Evolutionary conservation across 768 basidiomycete species (phyloP), one percentile per base, ranked within the genome.

Genomic region (Tylopilus plumbeoviolaceoides): DNA sequence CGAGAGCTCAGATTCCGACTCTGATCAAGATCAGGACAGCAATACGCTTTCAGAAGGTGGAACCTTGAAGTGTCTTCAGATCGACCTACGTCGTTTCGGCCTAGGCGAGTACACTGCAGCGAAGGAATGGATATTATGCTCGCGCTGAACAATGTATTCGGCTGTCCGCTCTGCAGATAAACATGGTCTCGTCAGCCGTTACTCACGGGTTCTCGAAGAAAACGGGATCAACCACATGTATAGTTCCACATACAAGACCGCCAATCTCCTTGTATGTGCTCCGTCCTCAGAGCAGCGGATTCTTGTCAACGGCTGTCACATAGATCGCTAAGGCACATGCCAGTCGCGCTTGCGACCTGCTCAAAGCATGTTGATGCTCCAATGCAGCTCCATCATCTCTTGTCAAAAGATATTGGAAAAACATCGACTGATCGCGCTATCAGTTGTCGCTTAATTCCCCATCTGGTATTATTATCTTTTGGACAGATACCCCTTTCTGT

Each of bases 171-270:
- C 33, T 49, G 11, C 60, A 85, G 89, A 91, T 63, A 88, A 87
- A 60, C 78, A 87, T 57, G 89, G 89, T 31, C 75, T 91, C 8
- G 87, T 90, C 44, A 87, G 82, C 65, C 80, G 83, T 36, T 89
- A 88, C 63, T 88, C 89, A 20, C 79, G 80, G 8, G 79, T 88
- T 20, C 78, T 91, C 12, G 84, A 86, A 51, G 76, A 80, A 58
- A 84, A 85, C 59, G 80, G 81, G 11, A 84, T 91, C 64, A 87
- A 89, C 70, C 87, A 89, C 63, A 85, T 91, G 80, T 91, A 90
- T 64, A 86, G 83, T 52, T 88, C 87, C 41, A 89, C 89, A n/a
- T 85, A 82, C 65, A 87, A 87, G 70, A 87, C 85, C 7, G 89
- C 89, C 51, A 91, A 91, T 68, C 68, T 91, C 30, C 72, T 90